Conservation (phyloP, 495 filamentous ascomycete genomes). For the Rhypophila decipiens region DNA sequence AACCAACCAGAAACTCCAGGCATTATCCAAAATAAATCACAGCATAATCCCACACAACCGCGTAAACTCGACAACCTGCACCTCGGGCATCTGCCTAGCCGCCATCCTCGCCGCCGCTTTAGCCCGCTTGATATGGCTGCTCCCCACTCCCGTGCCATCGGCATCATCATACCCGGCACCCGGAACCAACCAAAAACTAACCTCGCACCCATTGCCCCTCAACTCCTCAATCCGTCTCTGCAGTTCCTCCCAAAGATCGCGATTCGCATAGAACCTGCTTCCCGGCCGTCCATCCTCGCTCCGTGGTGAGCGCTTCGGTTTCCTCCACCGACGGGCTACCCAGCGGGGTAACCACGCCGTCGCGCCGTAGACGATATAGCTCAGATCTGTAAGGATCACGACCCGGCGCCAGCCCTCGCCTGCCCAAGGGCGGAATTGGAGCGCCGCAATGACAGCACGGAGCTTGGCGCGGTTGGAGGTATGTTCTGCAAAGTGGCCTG, state of each 20-base stretch:
- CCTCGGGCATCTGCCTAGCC: slow-evolving; percentile 7
- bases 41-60: slow-evolving; percentile 21
- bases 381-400: slow-evolving; percentile 42
- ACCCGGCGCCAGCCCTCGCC: slow-evolving; percentile 35
- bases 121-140: slow-evolving; percentile 12
- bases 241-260: slow-evolving; percentile 38
- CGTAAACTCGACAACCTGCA: slow-evolving; percentile 15
- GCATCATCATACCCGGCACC: not conserved
- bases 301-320: slow-evolving; percentile 3
- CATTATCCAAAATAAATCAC: no score
- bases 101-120: slow-evolving; percentile 21
- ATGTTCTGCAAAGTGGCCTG: slow-evolving; percentile 14
- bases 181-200: slow-evolving; percentile 26
- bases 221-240: slow-evolving; percentile 23
- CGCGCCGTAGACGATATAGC: slow-evolving; percentile 38
- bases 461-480: slow-evolving; percentile 42
- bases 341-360: slow-evolving; percentile 37
- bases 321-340: slow-evolving; percentile 33
- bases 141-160: slow-evolving; percentile 1
- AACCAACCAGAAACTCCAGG: no score
- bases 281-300: not conserved
- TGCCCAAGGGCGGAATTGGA: slow-evolving; percentile 32
- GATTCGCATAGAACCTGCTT: slow-evolving; percentile 23
- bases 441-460: slow-evolving; percentile 36
- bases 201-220: slow-evolving; percentile 16